Conservation (phyloP, 306 rosid genomes). For the Mimosa pudica region DNA sequence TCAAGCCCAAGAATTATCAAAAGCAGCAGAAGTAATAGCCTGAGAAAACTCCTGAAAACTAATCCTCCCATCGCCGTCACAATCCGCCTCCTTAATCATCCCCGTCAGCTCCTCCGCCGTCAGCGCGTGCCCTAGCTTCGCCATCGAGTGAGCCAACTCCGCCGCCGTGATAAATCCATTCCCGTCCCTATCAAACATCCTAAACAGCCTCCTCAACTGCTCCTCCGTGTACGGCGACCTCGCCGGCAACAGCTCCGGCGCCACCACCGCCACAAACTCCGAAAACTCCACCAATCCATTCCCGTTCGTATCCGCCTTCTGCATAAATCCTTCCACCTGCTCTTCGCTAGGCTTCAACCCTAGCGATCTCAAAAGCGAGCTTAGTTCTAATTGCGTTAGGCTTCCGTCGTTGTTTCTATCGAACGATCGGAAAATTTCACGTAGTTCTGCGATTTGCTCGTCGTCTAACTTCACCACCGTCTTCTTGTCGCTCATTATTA, state of each 20-base stretch:
- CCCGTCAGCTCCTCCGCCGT: slow-evolving; percentile 87
- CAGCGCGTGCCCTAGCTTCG: slow-evolving; percentile 77
- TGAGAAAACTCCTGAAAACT: slow-evolving; percentile 71
- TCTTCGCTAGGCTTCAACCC: slow-evolving; percentile 87
- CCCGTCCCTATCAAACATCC: slow-evolving; percentile 81
- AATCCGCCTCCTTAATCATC: slow-evolving; percentile 90
- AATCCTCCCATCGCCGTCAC: slow-evolving; percentile 84
- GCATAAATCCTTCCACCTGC: slow-evolving; percentile 69
- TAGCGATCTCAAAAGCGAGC: slow-evolving; percentile 75
- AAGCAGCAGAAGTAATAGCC: slow-evolving; percentile 87
- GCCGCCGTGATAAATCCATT: slow-evolving; percentile 90
- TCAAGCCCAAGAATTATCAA: slow-evolving; percentile 83
- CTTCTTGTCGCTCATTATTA: slow-evolving; percentile 61
- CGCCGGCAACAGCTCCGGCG: slow-evolving; percentile 74
- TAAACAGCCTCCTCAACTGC: slow-evolving; percentile 65
- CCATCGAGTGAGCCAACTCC: slow-evolving; percentile 96
- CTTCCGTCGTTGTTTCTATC: slow-evolving; percentile 93
- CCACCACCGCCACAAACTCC: slow-evolving; percentile 72
- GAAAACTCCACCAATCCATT: slow-evolving; percentile 85
- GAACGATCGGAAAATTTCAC: slow-evolving; percentile 81
- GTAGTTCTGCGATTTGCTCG: slow-evolving; percentile 75
- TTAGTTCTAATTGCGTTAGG: slow-evolving; percentile 82
- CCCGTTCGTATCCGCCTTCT: slow-evolving; percentile 75
- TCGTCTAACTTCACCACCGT: slow-evolving; percentile 72
- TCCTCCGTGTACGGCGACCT: slow-evolving; percentile 85